Conservation (phyloP, 352 stramenopile species). For the Globisporangium middletonii region DNA sequence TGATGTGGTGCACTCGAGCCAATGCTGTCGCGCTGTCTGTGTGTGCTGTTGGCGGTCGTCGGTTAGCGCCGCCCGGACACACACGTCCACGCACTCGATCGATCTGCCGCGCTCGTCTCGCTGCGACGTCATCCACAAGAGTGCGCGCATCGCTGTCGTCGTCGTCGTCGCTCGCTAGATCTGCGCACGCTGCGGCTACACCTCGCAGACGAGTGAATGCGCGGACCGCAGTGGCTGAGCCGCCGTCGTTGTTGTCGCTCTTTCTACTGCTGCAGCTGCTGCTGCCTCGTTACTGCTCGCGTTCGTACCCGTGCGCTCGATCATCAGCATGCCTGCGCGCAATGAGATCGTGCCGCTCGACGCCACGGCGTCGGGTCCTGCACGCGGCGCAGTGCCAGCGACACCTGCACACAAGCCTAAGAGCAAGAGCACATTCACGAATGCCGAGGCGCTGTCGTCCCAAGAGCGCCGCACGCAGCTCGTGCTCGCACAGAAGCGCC, state of each 20-base stretch:
- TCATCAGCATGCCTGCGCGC: conserved; percentile 32
- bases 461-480: conserved; percentile 52
- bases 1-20: too few species aligned
- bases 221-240: background rate
- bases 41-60: too few species aligned
- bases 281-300: background rate
- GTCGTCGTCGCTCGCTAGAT: too few species aligned
- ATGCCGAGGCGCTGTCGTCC: conserved; percentile 27
- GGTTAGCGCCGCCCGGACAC: too few species aligned
- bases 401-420: conserved; percentile 6
- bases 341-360: conserved; percentile 64
- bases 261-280: background rate
- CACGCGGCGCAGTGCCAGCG: conserved; percentile 9
- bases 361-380: conserved; percentile 1
- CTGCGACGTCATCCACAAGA: too few species aligned
- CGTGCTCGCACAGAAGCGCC: conserved; percentile 32
- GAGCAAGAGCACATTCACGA: conserved; percentile 21
- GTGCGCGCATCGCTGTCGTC: too few species aligned
- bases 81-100: too few species aligned
- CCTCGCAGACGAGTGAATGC: background rate
- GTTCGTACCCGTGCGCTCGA: background rate
- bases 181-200: too few species aligned
- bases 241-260: background rate
- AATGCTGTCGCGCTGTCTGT: too few species aligned
- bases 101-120: too few species aligned